Evolutionary conservation across 371 early-diverging fungal species (phyloP).

Genomic region (Zychaea mexicana): DNA sequence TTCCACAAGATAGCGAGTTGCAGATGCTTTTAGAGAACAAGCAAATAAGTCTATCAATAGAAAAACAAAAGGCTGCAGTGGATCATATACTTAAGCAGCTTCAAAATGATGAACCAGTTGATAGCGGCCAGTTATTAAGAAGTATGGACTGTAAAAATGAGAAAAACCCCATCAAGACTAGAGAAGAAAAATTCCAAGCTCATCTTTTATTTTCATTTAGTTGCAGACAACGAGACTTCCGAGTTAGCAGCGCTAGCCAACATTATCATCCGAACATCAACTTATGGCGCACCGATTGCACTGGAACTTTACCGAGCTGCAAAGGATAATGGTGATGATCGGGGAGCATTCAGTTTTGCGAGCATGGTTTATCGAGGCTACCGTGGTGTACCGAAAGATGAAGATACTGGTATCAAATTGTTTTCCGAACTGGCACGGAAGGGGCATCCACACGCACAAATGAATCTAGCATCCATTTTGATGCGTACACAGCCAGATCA

Average conservation of each 20-base stretch:
- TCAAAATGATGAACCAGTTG: conserved; percentile 8
- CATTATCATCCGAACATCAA: conserved; percentile 11
- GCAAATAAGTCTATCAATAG: conserved; percentile 22
- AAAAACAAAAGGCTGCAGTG: conserved; percentile 29
- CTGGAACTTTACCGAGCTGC: conserved; percentile 37
- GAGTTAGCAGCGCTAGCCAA: conserved; percentile 20
- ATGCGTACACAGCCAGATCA: conserved; percentile 40
- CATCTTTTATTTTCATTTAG: neutral
- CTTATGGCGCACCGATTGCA: conserved; percentile 38
- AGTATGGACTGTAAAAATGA: conserved; percentile 11
- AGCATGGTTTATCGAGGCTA: conserved; percentile 47
- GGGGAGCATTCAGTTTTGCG: conserved; percentile 51
- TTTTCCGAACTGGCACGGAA: conserved; percentile 45
- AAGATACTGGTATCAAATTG: conserved; percentile 33
- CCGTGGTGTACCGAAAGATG: conserved; percentile 35
- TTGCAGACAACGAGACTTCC: neutral
- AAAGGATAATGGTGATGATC: conserved; percentile 48
- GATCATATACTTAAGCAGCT: conserved; percentile 16
- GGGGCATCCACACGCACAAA: conserved; percentile 53
- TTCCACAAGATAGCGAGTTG: conserved; percentile 36
- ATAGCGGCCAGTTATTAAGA: conserved; percentile 10
- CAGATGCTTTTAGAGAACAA: conserved; percentile 24
- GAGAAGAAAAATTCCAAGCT: neutral
- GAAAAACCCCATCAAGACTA: neutral
- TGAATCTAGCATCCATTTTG: conserved; percentile 48